Conservation (phyloP, 192 early-diverging fungal species). For the Gonapodya prolifera region DNA sequence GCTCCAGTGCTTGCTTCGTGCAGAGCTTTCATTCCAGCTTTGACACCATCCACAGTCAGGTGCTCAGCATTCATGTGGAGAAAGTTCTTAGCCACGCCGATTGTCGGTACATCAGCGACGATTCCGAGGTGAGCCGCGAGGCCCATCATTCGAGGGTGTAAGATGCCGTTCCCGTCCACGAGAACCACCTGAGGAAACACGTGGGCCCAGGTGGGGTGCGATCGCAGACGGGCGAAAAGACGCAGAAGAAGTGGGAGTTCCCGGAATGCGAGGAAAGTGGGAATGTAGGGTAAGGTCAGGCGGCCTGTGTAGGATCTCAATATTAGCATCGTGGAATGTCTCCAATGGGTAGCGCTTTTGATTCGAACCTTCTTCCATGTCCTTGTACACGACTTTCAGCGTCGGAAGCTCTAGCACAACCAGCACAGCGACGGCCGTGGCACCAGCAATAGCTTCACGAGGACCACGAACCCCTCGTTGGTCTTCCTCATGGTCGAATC, state of each 20-base stretch:
- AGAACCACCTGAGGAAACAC: constrained; percentile 28
- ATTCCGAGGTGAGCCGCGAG: constrained; percentile 45
- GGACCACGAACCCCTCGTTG: neutral
- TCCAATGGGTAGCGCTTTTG: neutral
- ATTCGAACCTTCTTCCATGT: constrained; percentile 18
- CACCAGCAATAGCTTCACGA: neutral
- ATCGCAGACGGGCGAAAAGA: constrained; percentile 40
- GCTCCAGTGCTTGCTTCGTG: too few species aligned
- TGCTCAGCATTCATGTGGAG: constrained; percentile 56
- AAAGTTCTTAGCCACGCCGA: constrained; percentile 87
- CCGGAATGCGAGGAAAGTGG: constrained; percentile 86
- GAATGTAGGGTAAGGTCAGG: constrained; percentile 66
- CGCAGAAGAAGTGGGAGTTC: constrained; percentile 52
- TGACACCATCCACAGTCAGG: constrained; percentile 38
- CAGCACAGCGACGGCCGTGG: neutral
- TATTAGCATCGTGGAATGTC: neutral
- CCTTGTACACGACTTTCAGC: constrained; percentile 46
- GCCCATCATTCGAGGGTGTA: constrained; percentile 82
- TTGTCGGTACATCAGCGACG: constrained; percentile 46
- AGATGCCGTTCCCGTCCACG: constrained; percentile 76
- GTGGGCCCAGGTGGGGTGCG: neutral
- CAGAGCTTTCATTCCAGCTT: constrained; percentile 21
- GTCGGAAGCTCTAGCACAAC: neutral
- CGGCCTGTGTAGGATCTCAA: constrained; percentile 19
- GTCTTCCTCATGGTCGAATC: neutral